Evolutionary conservation across 139 green algal genomes (phyloP), one percentile per base, ranked within the genome.

Genomic region (Closterium sp.): DNA sequence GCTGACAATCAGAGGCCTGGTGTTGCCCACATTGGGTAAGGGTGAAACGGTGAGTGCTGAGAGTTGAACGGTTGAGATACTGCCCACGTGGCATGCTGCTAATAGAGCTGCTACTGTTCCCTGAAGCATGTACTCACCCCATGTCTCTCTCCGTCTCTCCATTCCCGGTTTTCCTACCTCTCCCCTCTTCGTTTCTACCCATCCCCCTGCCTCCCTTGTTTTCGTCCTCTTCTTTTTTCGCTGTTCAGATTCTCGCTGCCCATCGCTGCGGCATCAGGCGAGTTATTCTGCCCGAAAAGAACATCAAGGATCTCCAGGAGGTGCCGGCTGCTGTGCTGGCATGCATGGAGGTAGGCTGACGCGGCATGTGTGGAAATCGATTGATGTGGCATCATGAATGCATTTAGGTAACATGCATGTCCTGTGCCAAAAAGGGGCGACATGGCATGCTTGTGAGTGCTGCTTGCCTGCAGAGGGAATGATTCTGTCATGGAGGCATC

Each of bases 1-100:
- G 95, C 89, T 97, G 30, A 96, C 95, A 9, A 93, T 97, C 50
- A 87, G 94, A 38, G 96, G 96, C 3, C 70, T 97, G 90, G 96
- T 97, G 90, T 94, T 97, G 91, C 96, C 96, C 11, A 70, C 11
- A 70, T 13, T 13, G 11, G 45, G 45, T 2, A 70, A 22, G 45
- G 11, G 11, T 13, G 45, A 70, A 2, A 70, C 88, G 84, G 34
- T 94, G 86, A 62, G 42, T 62, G 42, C 5, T 62, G n/a, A n/a
- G n/a, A n/a, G n/a, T n/a, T n/a, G 3, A 38, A 38, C 3, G 2
- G 32, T 38, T 38, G 32, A 38, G 32, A 38, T 38, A 38, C 32
- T 38, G 32, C 32, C 2, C 32, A 38, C 32, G 32, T 38, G 32
- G 32, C 32, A 38, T 7, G 32, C 32, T 38, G 32, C 32, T 38